Percentiles rank a stretch among this genome's conserved stretches.
Conservation (phyloP, 225 moss, liverwort and hornwort genomes). For the Bryum argenteum region DNA sequence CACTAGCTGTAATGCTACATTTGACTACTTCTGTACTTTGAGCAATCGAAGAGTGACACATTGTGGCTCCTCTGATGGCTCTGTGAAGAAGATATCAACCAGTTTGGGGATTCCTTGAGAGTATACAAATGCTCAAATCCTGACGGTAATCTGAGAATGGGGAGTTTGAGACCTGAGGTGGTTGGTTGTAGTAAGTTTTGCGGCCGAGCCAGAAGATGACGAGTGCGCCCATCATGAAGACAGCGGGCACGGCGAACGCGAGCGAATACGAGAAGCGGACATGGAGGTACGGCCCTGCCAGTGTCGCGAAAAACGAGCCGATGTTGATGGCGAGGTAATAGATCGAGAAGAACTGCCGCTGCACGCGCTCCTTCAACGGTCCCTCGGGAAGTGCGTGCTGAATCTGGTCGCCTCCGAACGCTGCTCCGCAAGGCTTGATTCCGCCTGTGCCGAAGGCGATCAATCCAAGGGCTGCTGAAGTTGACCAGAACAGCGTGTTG, state of each 20-base stretch:
- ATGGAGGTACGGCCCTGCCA: constrained; percentile 74
- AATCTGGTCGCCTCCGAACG: constrained; percentile 97
- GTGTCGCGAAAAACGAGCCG: constrained; percentile 85
- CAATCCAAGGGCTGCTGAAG: constrained; percentile 62
- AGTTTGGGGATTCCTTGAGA: no score
- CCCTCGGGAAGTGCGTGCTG: constrained; percentile 73
- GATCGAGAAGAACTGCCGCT: constrained; percentile 85
- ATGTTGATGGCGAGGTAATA: constrained; percentile 86
- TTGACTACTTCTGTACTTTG: no score
- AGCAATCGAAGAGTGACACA: no score
- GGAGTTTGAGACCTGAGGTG: constrained; percentile 50
- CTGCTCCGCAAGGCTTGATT: constrained; percentile 90
- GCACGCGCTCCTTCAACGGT: constrained; percentile 65
- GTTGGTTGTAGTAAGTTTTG: constrained; percentile 58
- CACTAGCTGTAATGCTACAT: neutral
- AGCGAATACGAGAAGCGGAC: constrained; percentile 65
- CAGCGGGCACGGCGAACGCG: constrained; percentile 86
- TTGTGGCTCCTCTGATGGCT: no score
- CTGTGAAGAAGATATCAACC: no score
- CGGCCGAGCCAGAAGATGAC: constrained; percentile 78
- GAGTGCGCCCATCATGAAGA: constrained; percentile 80
- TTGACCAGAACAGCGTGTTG: constrained; percentile 61
- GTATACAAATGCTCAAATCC: no score
- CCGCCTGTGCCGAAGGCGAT: constrained; percentile 92
- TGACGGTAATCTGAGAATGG: no score